Conservation (phyloP, 768 basidiomycete species). For the Rubroboletus pulcherrimus region DNA sequence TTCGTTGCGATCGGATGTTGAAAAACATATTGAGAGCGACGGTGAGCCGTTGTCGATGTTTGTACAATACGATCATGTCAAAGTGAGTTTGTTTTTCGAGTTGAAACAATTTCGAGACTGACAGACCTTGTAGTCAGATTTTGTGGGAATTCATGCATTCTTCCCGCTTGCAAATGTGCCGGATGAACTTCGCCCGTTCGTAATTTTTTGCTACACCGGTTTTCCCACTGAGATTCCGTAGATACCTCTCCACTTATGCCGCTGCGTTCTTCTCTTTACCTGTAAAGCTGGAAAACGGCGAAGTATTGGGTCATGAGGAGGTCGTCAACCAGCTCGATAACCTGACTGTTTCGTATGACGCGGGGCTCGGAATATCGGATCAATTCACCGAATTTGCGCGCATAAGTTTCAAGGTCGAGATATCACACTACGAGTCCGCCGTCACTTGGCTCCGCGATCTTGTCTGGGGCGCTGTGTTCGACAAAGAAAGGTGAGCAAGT, state of each 20-base stretch:
- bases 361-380: slow-evolving; percentile 57
- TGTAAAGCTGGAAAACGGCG: slow-evolving; percentile 65
- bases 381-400: slow-evolving; percentile 73
- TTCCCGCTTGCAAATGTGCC: slow-evolving; percentile 77
- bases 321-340: slow-evolving; percentile 89
- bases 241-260: slow-evolving; percentile 75
- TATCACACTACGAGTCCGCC: slow-evolving; percentile 70
- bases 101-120: neutral
- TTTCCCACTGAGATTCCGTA: slow-evolving; percentile 29
- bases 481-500: slow-evolving; percentile 63
- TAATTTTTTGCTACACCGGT: slow-evolving; percentile 25
- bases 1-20: slow-evolving; percentile 43
- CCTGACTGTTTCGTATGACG: slow-evolving; percentile 86
- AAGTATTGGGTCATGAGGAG: slow-evolving; percentile 75
- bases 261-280: slow-evolving; percentile 88
- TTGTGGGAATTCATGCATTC: slow-evolving; percentile 75
- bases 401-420: slow-evolving; percentile 82
- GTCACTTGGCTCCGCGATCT: slow-evolving; percentile 85
- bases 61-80: slow-evolving; percentile 90
- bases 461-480: slow-evolving; percentile 70
- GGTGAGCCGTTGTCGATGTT: slow-evolving; percentile 76
- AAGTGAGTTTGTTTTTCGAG: slow-evolving; percentile 42
- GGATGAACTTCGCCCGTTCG: slow-evolving; percentile 64
- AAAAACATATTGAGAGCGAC: slow-evolving; percentile 63
- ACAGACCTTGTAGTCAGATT: slow-evolving; percentile 67